Conservation (phyloP, 345 rosid species). For the Aquilaria yunnanensis region DNA sequence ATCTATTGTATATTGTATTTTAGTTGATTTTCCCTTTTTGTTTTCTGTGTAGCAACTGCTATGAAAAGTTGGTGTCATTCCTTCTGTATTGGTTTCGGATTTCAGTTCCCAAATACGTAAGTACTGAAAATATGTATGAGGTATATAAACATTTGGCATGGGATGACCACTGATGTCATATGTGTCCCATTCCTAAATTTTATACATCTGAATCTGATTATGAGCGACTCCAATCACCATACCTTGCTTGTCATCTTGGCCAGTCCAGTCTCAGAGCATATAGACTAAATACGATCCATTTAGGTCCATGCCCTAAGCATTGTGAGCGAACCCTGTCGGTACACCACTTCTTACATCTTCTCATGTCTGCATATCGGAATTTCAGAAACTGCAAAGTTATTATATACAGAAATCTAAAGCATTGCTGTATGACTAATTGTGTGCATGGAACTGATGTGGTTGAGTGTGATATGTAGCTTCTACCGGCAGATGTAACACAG, state of each 20-base stretch:
- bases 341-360: no score
- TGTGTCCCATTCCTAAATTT: background rate
- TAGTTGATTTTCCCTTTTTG: background rate
- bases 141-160: no score
- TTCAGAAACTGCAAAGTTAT: no score
- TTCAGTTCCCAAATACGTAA: conserved; percentile 47
- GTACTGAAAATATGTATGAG: conserved; percentile 6
- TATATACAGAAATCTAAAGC: no score
- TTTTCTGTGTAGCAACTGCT: conserved; percentile 54
- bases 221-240: background rate
- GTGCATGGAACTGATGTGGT: no score
- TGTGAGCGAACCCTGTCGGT: no score
- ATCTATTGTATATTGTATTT: background rate
- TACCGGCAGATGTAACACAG: conserved; percentile 49
- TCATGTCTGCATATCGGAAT: no score
- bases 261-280: no score
- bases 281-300: no score
- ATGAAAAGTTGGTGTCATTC: conserved; percentile 69
- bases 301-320: no score
- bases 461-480: conserved; percentile 19
- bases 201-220: background rate
- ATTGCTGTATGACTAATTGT: no score
- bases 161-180: no score
- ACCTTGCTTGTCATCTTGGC: background rate
- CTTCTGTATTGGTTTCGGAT: conserved; percentile 84